Base-by-base conservation (phyloP, 1,284 basidiomycete species). In the Puccinia horiana region DNA sequence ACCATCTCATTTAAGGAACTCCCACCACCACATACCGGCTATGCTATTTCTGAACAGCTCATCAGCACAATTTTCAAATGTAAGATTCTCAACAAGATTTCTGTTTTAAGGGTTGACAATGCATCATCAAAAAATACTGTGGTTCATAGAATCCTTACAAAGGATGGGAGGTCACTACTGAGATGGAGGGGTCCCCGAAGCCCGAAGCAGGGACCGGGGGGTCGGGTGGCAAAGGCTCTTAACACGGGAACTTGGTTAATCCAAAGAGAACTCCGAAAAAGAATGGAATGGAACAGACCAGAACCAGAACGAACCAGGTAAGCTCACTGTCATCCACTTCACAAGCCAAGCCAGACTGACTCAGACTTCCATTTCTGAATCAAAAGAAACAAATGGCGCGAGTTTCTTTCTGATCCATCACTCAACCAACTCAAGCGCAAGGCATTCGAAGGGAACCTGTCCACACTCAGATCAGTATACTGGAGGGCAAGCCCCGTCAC, bases 381-480 rank as follows among this genome's bases (percentile, higher is more conserved):
- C 32, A 26, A 2, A 35, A 76, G 74, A 23, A 35, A 40, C 29
- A 42, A 42, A 58, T 76, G 74, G 54, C 1, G 1, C 32, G 52
- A 76, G 20, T 47, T 76, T 23, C 29, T 76, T 12, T 6, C 49
- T 3, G 29, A 76, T 42, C 35, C 74, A n/a, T 63, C 44, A 16
- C 44, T 76, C 32, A 42, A 40, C 37, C 74, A 76, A 29, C 49
- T 76, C 52, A 76, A 61, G 54, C 3, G 37, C 18, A 76, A 16
- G 29, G 74, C 74, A 23, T 42, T 76, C n/a, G 20, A 23, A 58
- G 49, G 74, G 9, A 58, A 61, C 9, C 32, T 76, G 14, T 26
- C 32, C 16, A 61, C 29, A n/a, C 74, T 76, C 42, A 63, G 76
- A 47, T 78, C 76, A 35, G 32, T 78, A n/a, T 78, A 78, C 44